Evolutionary conservation across 176 grass and related monocot genomes (phyloP).

Genomic region (Ensete ventricosum): DNA sequence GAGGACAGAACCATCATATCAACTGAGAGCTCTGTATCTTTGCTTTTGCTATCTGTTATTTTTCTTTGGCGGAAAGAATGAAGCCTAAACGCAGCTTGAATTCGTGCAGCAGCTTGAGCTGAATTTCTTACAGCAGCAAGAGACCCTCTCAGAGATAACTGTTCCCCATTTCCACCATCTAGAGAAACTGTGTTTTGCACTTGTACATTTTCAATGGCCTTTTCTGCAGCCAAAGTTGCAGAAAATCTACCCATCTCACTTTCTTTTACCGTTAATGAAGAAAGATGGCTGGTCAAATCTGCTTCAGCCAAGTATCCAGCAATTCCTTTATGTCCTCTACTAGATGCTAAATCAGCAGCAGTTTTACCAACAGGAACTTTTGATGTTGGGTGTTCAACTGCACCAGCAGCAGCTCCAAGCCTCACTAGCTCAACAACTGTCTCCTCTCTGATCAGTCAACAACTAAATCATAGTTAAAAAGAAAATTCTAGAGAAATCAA

Average conservation of each 20-base stretch:
- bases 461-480: background rate
- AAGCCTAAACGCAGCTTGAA: conserved; percentile 60
- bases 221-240: conserved; percentile 41
- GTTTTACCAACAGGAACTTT: conserved; percentile 48
- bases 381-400: conserved; percentile 63
- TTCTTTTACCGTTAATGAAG: conserved; percentile 49
- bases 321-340: conserved; percentile 69
- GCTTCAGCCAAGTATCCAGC: conserved; percentile 78
- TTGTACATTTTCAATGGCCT: conserved; percentile 28
- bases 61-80: conserved; percentile 57
- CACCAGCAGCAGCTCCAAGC: conserved; percentile 57
- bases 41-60: conserved; percentile 18
- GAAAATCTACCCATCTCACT: conserved; percentile 32
- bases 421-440: conserved; percentile 53
- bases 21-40: conserved; percentile 13
- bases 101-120: conserved; percentile 50
- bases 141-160: conserved; percentile 30
- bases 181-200: conserved; percentile 3
- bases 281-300: conserved; percentile 77
- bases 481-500: background rate
- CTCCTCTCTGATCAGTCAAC: conserved; percentile 30
- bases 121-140: conserved; percentile 59
- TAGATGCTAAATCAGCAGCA: conserved; percentile 72
- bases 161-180: background rate
- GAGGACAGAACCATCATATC: conserved; percentile 24